Base-by-base conservation (phyloP, 164 flowering plant genomes). In the Buxus sempervirens region DNA sequence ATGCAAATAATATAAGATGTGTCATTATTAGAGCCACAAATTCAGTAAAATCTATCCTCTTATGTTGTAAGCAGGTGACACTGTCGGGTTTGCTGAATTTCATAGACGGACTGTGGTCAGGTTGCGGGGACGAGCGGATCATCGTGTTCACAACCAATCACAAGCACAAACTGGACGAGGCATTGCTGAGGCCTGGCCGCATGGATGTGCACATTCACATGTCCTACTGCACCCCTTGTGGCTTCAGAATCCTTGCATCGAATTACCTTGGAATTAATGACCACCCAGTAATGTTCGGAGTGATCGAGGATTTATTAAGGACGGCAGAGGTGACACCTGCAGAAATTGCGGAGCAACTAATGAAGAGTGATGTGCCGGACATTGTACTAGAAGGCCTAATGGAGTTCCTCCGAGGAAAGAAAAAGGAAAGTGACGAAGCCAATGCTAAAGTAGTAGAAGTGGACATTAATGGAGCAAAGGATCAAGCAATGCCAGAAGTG, bases 71-170 rank as follows among this genome's bases (percentile, higher is more conserved):
- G 62, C 72, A 75, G 84, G 66, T 83, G 51, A 81, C 86, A 14
- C 66, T 83, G 7, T 79, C 84, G 15, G 83, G 85, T 0, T 24
- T 82, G 22, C 71, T 78, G 13, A 82, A 80, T 61, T 78, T 76
- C 65, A 72, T 83, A 0, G 84, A 83, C 25, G 84, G 84, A 14
- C 65, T 81, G 4, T 81, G 86, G 86, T 81, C 84, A 21, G 79
- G 79, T 63, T 83, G 84, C 23, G 86, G 86, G 3, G 84, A 81
- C 22, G 84, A 83, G 65, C 41, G 81, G 56, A 81, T 83, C 32
- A 81, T 83, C 0, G 51, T 83, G 3, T 79, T 83, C 70, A 83
- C 86, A 0, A 83, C 84, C 0, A 82, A 81, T 51, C 78, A 75
- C 72, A 82, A 71, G 28, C 81, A 82, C 1, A 63, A 66, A 65